Evolutionary conservation across 257 asterid species (phyloP).

Genomic region (Sherardia arvensis): DNA sequence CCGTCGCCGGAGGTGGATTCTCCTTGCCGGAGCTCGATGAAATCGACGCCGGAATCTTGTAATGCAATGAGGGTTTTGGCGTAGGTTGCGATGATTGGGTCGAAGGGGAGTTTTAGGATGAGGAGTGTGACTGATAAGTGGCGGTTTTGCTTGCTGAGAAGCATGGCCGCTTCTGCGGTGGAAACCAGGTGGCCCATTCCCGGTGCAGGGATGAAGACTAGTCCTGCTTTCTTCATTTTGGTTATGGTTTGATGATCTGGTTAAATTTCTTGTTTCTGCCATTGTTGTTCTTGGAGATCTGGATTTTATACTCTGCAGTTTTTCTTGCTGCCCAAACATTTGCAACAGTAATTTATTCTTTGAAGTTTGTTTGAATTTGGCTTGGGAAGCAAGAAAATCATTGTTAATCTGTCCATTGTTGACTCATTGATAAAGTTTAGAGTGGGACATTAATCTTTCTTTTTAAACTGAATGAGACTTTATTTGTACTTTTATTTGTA

Average conservation of each 20-base stretch:
- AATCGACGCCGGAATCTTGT: slow-evolving; percentile 1
- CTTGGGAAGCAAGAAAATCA: background rate
- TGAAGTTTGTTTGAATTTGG: background rate
- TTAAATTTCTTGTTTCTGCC: background rate
- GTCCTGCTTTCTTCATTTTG: slow-evolving; percentile 12
- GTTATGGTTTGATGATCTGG: background rate
- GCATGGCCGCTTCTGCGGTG: slow-evolving; percentile 14
- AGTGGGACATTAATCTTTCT: too few relatives aligned
- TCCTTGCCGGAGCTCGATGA: background rate
- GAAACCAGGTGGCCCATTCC: slow-evolving; percentile 24
- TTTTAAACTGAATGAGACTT: too few relatives aligned
- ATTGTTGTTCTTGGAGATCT: background rate
- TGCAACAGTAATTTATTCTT: background rate
- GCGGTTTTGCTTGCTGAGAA: slow-evolving; percentile 2
- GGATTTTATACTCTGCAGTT: background rate
- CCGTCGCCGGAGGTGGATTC: background rate
- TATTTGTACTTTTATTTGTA: too few relatives aligned
- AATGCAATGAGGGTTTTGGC: slow-evolving; percentile 5
- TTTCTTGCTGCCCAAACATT: background rate
- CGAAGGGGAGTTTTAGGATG: slow-evolving; percentile 14
- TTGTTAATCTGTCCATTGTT: background rate
- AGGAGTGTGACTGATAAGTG: slow-evolving; percentile 14
- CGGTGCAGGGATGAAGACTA: slow-evolving; percentile 24
- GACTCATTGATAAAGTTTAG: background rate
- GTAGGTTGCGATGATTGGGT: slow-evolving; percentile 5